phyloP scores from a whole-genome alignment of 1,284 basidiomycete species.

The Wallemia mellicola region DNA sequence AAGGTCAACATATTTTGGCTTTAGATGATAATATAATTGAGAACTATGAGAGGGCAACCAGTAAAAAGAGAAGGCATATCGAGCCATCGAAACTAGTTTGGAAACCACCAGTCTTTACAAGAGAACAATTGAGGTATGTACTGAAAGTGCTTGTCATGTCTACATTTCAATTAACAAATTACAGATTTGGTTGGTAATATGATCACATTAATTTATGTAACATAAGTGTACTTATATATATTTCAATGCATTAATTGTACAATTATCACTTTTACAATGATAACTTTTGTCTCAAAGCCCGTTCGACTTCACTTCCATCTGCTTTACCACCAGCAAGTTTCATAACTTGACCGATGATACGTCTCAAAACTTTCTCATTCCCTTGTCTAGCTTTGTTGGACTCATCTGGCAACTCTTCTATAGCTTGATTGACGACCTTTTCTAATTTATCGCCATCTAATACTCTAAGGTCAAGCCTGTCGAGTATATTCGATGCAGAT shows the following conservation, averaged over 20 bases:
- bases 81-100: slow-evolving; percentile 52
- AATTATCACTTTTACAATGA: too few species aligned
- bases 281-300: slow-evolving; percentile 12
- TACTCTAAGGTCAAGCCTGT: slow-evolving; percentile 8
- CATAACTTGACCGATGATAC: slow-evolving; percentile 72
- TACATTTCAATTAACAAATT: not conserved
- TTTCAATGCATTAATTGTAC: not conserved
- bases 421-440: slow-evolving; percentile 29
- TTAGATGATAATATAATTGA: slow-evolving; percentile 73
- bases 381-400: slow-evolving; percentile 37
- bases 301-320: slow-evolving; percentile 22
- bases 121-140: slow-evolving; percentile 69
- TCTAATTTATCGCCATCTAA: slow-evolving; percentile 16
- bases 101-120: slow-evolving; percentile 78
- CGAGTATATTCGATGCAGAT: slow-evolving; percentile 2
- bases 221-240: too few species aligned
- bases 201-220: too few species aligned
- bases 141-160: slow-evolving; percentile 16
- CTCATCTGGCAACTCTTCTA: slow-evolving; percentile 37
- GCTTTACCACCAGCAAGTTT: slow-evolving; percentile 45
- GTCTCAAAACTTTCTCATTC: slow-evolving; percentile 52
- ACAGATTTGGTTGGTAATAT: not conserved
- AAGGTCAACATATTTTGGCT: slow-evolving; percentile 77
- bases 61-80: slow-evolving; percentile 51
- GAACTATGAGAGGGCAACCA: slow-evolving; percentile 53